phyloP scores from a whole-genome alignment of 345 rosid genomes.

The Aquilaria malaccensis region DNA sequence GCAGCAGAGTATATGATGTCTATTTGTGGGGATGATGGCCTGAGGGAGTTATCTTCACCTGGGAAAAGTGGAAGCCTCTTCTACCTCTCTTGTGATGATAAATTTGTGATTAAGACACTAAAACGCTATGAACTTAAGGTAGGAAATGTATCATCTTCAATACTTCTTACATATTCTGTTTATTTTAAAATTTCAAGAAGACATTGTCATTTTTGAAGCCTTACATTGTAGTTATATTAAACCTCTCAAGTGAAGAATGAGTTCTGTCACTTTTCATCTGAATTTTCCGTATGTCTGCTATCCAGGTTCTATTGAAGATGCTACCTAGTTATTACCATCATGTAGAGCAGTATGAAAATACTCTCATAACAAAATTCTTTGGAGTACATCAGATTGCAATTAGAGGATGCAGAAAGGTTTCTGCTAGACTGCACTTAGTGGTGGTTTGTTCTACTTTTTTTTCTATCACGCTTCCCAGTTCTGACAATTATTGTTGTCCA shows the following conservation, averaged over 20 bases:
- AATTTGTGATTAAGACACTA: conserved; percentile 86
- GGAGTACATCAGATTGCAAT: conserved; percentile 72
- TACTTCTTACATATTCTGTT: not conserved
- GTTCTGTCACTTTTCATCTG: too few relatives aligned
- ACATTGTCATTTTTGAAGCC: not conserved
- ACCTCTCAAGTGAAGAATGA: too few relatives aligned
- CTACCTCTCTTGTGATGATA: conserved; percentile 75
- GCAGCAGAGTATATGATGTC: conserved; percentile 98
- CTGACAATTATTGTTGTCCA: conserved; percentile 1
- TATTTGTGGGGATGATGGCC: conserved; percentile 89
- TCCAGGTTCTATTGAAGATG: conserved; percentile 72
- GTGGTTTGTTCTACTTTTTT: conserved; percentile 1
- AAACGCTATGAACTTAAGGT: conserved; percentile 76
- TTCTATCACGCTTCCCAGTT: conserved; percentile 9
- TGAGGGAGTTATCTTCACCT: conserved; percentile 67
- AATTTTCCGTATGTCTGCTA: conserved; percentile 11
- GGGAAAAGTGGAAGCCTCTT: conserved; percentile 95
- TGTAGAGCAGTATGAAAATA: conserved; percentile 63
- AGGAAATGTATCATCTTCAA: conserved; percentile 13
- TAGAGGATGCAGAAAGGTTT: conserved; percentile 71
- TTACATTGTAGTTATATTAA: not conserved
- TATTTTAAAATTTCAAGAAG: not conserved
- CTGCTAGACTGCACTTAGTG: not conserved
- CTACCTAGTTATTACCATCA: conserved; percentile 56
- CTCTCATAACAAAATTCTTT: conserved; percentile 81